Percentiles rank a stretch among this genome's conserved stretches.
phyloP scores from a whole-genome alignment of 495 filamentous ascomycete species.

The Penicillium waksmanii region DNA sequence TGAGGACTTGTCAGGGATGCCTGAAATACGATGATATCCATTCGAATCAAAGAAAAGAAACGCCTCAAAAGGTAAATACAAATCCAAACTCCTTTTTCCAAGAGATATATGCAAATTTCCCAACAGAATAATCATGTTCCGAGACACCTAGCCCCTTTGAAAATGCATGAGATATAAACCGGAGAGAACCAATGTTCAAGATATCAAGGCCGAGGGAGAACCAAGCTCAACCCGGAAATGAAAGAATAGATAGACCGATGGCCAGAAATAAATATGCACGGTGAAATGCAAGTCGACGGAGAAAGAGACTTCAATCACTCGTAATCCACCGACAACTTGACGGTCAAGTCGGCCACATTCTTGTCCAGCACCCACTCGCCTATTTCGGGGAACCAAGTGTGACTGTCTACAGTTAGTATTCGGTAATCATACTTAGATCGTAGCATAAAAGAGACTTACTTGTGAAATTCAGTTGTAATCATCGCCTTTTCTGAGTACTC shows the following conservation, averaged over 20 bases:
- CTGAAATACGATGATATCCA: neutral
- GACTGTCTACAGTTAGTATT: constrained; percentile 28
- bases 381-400: constrained; percentile 37
- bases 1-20: neutral
- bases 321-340: constrained; percentile 24
- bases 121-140: neutral
- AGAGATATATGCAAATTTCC: constrained; percentile 11
- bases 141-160: constrained; percentile 3
- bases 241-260: constrained; percentile 1
- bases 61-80: constrained; percentile 11
- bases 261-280: constrained; percentile 13
- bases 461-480: constrained; percentile 51
- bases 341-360: constrained; percentile 15
- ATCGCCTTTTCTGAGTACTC: constrained; percentile 63
- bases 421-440: neutral
- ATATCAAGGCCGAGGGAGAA: neutral
- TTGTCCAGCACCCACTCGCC: constrained; percentile 42
- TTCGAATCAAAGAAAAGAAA: neutral
- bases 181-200: constrained; percentile 9
- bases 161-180: constrained; percentile 19
- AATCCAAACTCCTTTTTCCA: constrained; percentile 5
- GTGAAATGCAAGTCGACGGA: neutral
- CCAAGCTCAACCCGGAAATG: constrained; percentile 5
- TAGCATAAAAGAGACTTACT: constrained; percentile 44
- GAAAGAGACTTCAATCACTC: constrained; percentile 21